Evolutionary conservation across 2,329 filamentous ascomycete genomes (phyloP).

Genomic region (Cryoendolithus antarcticus): DNA sequence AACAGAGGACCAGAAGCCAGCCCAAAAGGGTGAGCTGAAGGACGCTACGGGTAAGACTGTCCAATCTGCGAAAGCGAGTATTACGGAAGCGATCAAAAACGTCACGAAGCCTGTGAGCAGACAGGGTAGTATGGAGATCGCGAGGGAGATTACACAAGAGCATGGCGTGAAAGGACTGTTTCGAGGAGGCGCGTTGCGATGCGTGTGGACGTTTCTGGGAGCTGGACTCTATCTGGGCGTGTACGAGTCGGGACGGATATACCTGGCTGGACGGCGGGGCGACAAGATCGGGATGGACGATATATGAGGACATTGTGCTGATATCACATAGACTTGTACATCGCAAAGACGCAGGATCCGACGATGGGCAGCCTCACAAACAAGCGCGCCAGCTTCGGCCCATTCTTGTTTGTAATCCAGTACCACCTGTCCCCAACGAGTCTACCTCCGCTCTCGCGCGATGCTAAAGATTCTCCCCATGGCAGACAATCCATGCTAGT

Average conservation of each 20-base stretch:
- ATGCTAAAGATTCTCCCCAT: no score
- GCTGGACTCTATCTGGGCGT: slow-evolving; percentile 75
- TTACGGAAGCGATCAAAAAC: slow-evolving; percentile 21
- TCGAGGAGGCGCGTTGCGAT: slow-evolving; percentile 59
- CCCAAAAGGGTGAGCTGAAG: slow-evolving; percentile 14
- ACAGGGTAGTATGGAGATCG: slow-evolving; percentile 43
- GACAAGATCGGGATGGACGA: slow-evolving; percentile 26
- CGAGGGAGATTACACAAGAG: slow-evolving; percentile 51
- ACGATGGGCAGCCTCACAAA: no score
- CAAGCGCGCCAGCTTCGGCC: background rate
- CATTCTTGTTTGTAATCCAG: background rate
- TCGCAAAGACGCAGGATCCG: no score
- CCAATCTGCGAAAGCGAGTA: slow-evolving; percentile 17
- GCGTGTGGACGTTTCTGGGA: slow-evolving; percentile 51
- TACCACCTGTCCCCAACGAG: background rate
- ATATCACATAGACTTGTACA: no score
- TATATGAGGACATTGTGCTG: background rate
- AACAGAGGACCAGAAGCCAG: slow-evolving; percentile 12
- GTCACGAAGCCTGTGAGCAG: slow-evolving; percentile 21
- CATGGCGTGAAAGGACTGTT: slow-evolving; percentile 65
- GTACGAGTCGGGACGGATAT: slow-evolving; percentile 65
- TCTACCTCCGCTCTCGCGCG: no score
- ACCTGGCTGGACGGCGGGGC: slow-evolving; percentile 32
- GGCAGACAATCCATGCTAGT: no score
- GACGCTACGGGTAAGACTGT: slow-evolving; percentile 32